Base-by-base conservation (phyloP, 2,329 filamentous ascomycete species). In the Seiridium cupressi region DNA sequence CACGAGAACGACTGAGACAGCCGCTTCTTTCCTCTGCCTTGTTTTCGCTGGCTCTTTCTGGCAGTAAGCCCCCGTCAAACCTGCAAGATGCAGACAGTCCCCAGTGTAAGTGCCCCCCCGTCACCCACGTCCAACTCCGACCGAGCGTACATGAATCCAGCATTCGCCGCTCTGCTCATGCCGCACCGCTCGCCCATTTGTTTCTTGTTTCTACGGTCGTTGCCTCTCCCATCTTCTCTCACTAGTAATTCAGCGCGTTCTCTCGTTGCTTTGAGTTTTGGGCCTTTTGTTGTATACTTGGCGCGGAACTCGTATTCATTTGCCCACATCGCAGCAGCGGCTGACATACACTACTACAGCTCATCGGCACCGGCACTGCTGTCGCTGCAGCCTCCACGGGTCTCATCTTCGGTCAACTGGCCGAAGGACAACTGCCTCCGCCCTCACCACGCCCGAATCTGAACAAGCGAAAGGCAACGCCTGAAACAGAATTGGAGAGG, bases 361-460 rank as follows among this genome's bases (percentile, higher is more conserved):
- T 87, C 68, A 81, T 86, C 74, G 84, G 84, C 73, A 82, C 84
- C 66, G 83, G 84, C 73, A 84, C 84, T 74, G 84, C 83, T 65
- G 81, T 86, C 72, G 84, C 84, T 74, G 83, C 84, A 69, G 84
- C 84, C 66, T 79, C 83, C 72, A 80, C 78, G 66, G 84, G 84
- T 66, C 75, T 87, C 63, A 82, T 83, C 65, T 86, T 87, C 72
- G 84, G 82, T 66, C 82, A 86, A 72, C 75, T 80, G 49, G 69
- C 74, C 65, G 80, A 84, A 66, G 68, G 64, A 56, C 68, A 70
- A 60, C 57, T 57, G 35, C 68, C 75, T 62, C 72, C 70, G 49
- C 69, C 66, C 46, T 58, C 64, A 36, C 69, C 68, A 54, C 72
- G 69, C 35, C 64, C 70, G 36, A 61, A 59, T 49, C 72, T 75